A percentile compares a stretch with the other conserved stretches of the same genome.
These are phyloP conservation scores for Candida sojae DNA, from an alignment of 1,139 yeast species.

Conservation along the genomic window DNA sequence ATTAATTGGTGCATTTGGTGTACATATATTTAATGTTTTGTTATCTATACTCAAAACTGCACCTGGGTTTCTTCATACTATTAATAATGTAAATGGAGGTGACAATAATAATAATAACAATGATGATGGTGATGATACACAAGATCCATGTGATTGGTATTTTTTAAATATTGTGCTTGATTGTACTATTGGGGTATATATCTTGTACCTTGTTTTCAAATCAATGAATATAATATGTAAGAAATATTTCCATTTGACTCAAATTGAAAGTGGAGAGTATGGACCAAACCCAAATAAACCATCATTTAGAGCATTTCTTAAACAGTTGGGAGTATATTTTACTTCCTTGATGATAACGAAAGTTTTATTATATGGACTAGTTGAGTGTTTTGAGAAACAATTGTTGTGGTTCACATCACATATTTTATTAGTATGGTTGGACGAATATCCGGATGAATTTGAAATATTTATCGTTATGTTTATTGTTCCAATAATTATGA, in stretches of 20 bases:
- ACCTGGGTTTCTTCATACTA: slow-evolving; percentile 13
- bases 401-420: slow-evolving; percentile 49
- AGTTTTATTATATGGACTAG: slow-evolving; percentile 45
- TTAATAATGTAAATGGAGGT: not conserved
- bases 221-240: slow-evolving; percentile 46
- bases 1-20: slow-evolving; percentile 79
- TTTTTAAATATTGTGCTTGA: slow-evolving; percentile 85
- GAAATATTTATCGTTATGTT: slow-evolving; percentile 88
- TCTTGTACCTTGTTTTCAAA: slow-evolving; percentile 58
- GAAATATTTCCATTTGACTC: slow-evolving; percentile 33
- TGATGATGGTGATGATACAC: slow-evolving; percentile 20
- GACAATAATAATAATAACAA: slow-evolving; percentile 5
- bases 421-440: slow-evolving; percentile 69
- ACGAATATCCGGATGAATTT: slow-evolving; percentile 69
- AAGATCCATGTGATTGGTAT: slow-evolving; percentile 87
- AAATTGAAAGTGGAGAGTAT: slow-evolving; percentile 83
- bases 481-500: slow-evolving; percentile 75
- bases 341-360: slow-evolving; percentile 64
- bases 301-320: slow-evolving; percentile 59
- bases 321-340: slow-evolving; percentile 74
- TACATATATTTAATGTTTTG: slow-evolving; percentile 78
- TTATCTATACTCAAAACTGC: slow-evolving; percentile 59
- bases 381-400: slow-evolving; percentile 41
- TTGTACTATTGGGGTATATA: slow-evolving; percentile 93
- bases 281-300: slow-evolving; percentile 66